Base-by-base conservation (phyloP, 2,329 filamentous ascomycete species). In the Boeremia lycopersici region DNA sequence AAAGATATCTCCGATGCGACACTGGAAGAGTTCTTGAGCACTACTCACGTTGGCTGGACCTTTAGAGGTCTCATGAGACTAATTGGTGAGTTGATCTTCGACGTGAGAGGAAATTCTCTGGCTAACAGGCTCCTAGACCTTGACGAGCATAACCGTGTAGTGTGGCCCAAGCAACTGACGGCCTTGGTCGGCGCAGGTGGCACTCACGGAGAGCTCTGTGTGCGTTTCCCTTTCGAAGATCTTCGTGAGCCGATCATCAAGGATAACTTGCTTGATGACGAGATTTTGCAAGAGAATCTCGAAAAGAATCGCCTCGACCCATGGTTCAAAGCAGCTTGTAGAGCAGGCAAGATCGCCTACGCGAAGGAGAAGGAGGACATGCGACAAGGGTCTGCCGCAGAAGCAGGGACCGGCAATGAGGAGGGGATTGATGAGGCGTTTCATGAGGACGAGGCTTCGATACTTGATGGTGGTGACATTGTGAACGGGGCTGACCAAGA, bases 191-290 rank as follows among this genome's bases (percentile, higher is more conserved):
- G 69, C 12, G 86, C 86, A 11, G 78, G 75, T 26, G 77, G 74
- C 45, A 86, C 84, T 54, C 82, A 84, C 2, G 81, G 88, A 26
- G 79, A 82, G 31, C 79, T 89, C 1, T 85, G 87, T 60, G 64
- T 72, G 25, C 78, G 85, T 5, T 80, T 79, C 53, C 62, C 70
- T 1, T 65, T 72, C 53, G 83, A 86, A 36, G 82, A 85, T 38
- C 83, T 89, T 64, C 83, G 86, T 54, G 81, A 85, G 53, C 87
- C 86, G 53, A 82, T 96, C 54, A 77, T 88, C 26, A 84, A 86
- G 25, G 90, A 91, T 53, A 89, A 95, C 77, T 80, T 84, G 53
- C 81, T 82, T 53, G 92, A 96, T 75, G 89, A 93, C 68, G 81
- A 83, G 56, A 70, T 83, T 10, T 79, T 97, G 34, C 77, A 80